These are phyloP conservation scores for Apiotrichum veenhuisii DNA, from an alignment of 1,284 basidiomycete genomes.

Conservation along the genomic window DNA sequence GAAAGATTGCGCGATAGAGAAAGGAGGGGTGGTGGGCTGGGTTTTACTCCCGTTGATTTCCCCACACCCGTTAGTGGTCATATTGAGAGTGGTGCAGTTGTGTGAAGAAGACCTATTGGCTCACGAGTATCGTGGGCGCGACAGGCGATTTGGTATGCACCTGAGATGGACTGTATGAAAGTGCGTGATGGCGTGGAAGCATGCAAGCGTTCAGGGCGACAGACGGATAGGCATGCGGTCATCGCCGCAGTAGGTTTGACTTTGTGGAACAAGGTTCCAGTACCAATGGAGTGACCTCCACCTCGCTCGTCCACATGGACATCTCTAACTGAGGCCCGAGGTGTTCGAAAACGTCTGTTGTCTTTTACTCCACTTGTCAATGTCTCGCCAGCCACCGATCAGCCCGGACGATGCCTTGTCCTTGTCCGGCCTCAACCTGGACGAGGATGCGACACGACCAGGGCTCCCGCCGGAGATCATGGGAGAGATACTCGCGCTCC, in stretches of 20 bases:
- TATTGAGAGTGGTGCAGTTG: not conserved
- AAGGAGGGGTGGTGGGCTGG: not conserved
- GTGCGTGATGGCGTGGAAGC: not conserved
- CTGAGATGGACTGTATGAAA: constrained; percentile 2
- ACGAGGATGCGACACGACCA: too few species aligned
- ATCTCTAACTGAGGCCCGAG: too few species aligned
- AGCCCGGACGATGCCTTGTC: not conserved
- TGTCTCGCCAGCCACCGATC: not conserved
- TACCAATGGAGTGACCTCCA: too few species aligned
- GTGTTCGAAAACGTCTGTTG: too few species aligned
- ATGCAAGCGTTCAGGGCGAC: too few species aligned
- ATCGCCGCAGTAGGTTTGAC: too few species aligned
- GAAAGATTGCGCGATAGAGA: not conserved
- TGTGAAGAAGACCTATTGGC: not conserved
- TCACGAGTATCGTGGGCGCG: not conserved
- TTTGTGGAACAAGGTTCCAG: too few species aligned
- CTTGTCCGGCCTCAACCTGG: too few species aligned
- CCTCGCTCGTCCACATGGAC: not conserved
- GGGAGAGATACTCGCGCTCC: not conserved
- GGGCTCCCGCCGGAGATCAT: constrained; percentile 7
- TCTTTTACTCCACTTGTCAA: not conserved
- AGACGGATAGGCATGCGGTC: not conserved
- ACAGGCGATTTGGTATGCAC: constrained; percentile 1
- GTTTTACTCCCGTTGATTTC: not conserved
- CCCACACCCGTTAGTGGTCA: constrained; percentile 1